Conservation (phyloP, 2,329 filamentous ascomycete genomes). For the Arthrobotrys sinensis region DNA sequence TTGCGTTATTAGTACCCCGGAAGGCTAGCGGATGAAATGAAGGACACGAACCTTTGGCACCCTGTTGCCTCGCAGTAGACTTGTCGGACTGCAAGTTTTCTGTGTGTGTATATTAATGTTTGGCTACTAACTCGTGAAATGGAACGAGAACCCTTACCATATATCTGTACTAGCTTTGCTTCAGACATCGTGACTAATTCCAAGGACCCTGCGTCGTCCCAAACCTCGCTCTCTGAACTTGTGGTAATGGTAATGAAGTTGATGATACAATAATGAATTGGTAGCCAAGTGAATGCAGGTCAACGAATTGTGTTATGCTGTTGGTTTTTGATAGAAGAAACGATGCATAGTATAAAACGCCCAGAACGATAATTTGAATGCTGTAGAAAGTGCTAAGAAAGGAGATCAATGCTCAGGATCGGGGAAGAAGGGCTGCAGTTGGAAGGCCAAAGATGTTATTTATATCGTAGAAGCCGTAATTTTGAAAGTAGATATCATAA, state of each 20-base stretch:
- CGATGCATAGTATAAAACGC: constrained; percentile 5
- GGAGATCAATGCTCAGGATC: background rate
- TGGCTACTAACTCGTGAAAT: background rate
- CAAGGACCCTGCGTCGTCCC: background rate
- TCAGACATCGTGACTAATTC: constrained; percentile 43
- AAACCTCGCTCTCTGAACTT: background rate
- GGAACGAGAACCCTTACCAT: constrained; percentile 26
- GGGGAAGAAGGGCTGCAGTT: background rate
- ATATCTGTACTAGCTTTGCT: constrained; percentile 43
- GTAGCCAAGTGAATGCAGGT: background rate
- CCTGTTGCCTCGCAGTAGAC: constrained; percentile 54
- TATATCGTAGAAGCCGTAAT: background rate
- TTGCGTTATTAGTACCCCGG: constrained; percentile 2
- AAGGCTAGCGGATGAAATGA: background rate
- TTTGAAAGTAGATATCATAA: background rate
- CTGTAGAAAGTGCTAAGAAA: constrained; percentile 2
- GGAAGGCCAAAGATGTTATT: background rate
- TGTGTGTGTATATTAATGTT: constrained; percentile 24
- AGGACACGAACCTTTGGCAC: constrained; percentile 60
- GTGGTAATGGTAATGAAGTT: background rate
- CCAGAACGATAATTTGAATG: background rate
- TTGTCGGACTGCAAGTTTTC: constrained; percentile 63
- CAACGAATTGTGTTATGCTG: background rate
- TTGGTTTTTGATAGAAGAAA: background rate
- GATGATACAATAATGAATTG: too few relatives aligned